Base-by-base conservation (phyloP, 1,139 yeast genomes). In the Wickerhamomyces sp. region DNA sequence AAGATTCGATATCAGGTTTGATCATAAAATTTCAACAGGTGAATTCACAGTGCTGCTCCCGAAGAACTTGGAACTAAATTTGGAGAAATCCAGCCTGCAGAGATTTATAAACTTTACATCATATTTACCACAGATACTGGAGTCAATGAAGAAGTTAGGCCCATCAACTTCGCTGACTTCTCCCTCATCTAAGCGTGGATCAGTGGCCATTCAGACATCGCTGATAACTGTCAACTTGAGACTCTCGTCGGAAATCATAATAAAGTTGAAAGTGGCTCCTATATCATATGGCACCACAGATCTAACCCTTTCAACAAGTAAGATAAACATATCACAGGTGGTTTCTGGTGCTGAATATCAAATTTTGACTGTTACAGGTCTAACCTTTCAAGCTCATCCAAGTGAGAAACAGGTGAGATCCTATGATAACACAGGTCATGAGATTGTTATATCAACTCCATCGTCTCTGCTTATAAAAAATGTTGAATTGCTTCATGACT, bases 1-100 rank as follows among this genome's bases (percentile, higher is more conserved):
- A 0, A 71, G 71, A 41, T 74, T 77, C 6, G 86, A 80, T 53
- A 46, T 80, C 1, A 59, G 81, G 27, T 77, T 80, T 56, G 85
- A 81, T 54, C 51, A 72, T n/a, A 69, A 71, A 43, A 55, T 61
- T 26, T 65, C 64, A 35, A 58, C 61, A 18, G 47, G 58, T 7
- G 76, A 74, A 43, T 58, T 70, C 15, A 76, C 81, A 0, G 40
- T 73, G 0, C 62, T 79, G 29, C 61, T 76, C 34, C 71, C 81
- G 0, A 79, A 79, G 49, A 60, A 64, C 0, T 70, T 75, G 0
- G 39, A 44, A 3, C 14, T 76, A 2, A 49, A 58, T n/a, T 46
- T 79, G 10, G 71, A 73, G 43, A 39, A 57, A 3, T 30, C 44
- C 1, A 39, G 48, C 6, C 13, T 53, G 1, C 52, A 53, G 23